Evolutionary conservation across 805 yeast species (phyloP).

Genomic region (Candida ortonii): DNA sequence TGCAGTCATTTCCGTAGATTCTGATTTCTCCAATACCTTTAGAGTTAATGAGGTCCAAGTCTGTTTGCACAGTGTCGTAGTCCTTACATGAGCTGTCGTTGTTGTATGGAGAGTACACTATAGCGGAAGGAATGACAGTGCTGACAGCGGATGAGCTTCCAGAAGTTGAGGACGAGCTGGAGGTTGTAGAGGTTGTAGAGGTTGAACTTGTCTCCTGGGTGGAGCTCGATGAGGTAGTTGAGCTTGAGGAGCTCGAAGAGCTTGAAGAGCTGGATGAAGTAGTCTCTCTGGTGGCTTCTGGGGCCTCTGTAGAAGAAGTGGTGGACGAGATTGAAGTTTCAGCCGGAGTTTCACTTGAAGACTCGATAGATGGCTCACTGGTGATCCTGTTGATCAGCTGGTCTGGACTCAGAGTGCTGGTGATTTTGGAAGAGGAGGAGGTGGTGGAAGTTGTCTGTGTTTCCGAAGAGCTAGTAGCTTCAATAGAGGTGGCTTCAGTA

Average conservation of each 20-base stretch:
- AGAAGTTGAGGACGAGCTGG: constrained; percentile 28
- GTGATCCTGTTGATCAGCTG: too few species aligned
- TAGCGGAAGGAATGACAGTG: constrained; percentile 46
- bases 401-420: constrained; percentile 3
- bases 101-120: constrained; percentile 79
- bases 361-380: constrained; percentile 14
- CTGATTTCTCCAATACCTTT: constrained; percentile 68
- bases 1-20: constrained; percentile 86
- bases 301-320: constrained; percentile 3
- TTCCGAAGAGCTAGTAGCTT: constrained; percentile 13
- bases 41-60: constrained; percentile 53
- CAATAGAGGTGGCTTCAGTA: constrained; percentile 12
- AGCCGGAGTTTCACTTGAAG: constrained; percentile 12
- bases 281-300: constrained; percentile 2
- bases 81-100: constrained; percentile 67
- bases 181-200: constrained; percentile 35
- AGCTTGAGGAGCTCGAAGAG: constrained; percentile 23
- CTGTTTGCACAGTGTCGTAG: constrained; percentile 49
- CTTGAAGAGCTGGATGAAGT: constrained; percentile 4
- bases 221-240: constrained; percentile 28
- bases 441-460: constrained; percentile 10
- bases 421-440: constrained; percentile 11
- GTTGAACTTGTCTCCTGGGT: constrained; percentile 17
- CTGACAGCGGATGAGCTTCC: constrained; percentile 31
- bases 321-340: constrained; percentile 12